These are phyloP conservation scores for Ustilago cynodontis DNA, from an alignment of 1,284 basidiomycete genomes.

Conservation along the genomic window DNA sequence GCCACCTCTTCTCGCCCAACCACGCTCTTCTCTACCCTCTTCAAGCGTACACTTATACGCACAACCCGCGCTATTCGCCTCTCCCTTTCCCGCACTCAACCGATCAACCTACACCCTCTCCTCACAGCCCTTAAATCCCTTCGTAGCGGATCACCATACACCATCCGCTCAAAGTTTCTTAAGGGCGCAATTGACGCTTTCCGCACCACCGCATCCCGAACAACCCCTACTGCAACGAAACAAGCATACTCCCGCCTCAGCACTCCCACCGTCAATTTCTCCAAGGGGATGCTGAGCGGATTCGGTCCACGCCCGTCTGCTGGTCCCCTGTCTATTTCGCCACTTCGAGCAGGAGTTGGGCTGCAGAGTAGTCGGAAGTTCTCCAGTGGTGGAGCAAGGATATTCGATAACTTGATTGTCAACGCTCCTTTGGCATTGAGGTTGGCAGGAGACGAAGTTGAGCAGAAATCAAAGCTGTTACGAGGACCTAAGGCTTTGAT, in stretches of 20 bases:
- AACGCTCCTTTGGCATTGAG: conserved; percentile 51
- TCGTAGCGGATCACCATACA: background rate
- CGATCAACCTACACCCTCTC: background rate
- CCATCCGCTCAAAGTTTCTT: conserved; percentile 17
- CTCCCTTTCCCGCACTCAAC: background rate
- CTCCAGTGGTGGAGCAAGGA: conserved; percentile 31
- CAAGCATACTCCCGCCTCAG: conserved; percentile 17
- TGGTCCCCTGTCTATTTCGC: conserved; percentile 19
- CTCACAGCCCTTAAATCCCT: background rate
- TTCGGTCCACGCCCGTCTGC: conserved; percentile 23
- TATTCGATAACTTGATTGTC: conserved; percentile 47
- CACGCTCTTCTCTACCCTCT: background rate
- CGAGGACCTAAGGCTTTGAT: background rate
- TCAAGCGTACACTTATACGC: background rate
- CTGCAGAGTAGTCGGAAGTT: conserved; percentile 43
- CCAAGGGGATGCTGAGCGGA: conserved; percentile 19
- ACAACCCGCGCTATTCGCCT: background rate
- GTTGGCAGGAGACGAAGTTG: conserved; percentile 30
- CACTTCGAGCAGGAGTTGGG: conserved; percentile 33
- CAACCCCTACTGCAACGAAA: background rate
- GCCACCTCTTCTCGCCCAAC: background rate
- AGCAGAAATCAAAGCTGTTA: conserved; percentile 35
- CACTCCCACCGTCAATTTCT: conserved; percentile 17
- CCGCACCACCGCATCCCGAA: conserved; percentile 6
- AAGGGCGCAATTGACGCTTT: conserved; percentile 18